Evolutionary conservation across 192 early-diverging fungal genomes (phyloP), one percentile per base, ranked within the genome.

Genomic region (Coemansia sp.): DNA sequence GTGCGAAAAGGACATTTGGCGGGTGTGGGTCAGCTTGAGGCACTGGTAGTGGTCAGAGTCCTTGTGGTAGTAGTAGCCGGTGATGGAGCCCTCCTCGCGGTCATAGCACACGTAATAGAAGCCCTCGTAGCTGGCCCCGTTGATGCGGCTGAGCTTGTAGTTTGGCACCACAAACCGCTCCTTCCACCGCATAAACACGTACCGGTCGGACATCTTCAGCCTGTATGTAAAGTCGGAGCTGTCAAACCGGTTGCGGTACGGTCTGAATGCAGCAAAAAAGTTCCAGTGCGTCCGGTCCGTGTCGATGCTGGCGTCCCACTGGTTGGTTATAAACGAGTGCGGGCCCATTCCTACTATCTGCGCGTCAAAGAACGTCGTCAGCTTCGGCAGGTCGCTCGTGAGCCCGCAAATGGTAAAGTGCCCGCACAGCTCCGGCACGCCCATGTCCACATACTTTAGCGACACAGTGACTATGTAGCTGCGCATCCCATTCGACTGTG

Each of bases 101-200:
- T 88, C 78, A 58, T 84, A 89, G 79, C 82, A 77, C 73, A 77
- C 83, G 54, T 89, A 91, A 66, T 91, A 91, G 62, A 91, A 91
- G 23, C 89, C 89, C 21, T 86, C 88, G 78, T 86, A 91, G 42
- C 84, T 87, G 51, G 89, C 89, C 38, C 89, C 89, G 43, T 66
- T 73, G 40, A 91, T 85, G 31, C 71, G 57, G 58, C 77, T 85
- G 53, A 90, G 83, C 51, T 73, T 71, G 80, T 90, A 86, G 76
- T 91, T 86, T 31, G 89, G 89, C 6, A 91, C 84, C 42, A 91
- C 71, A 74, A 90, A 91, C 60, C 86, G 87, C 66, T 91, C 89
- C 85, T 91, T 91, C 89, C 89, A 91, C 23, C 89, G 80, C 89
- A 91, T 91, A 62, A 88, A 91, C 7, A 91, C 71, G 47, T 51